A percentile compares a stretch with the other conserved stretches of the same genome.
Evolutionary conservation across 2,329 filamentous ascomycete species (phyloP).

Genomic region (Pseudofabraea citricarpa): DNA sequence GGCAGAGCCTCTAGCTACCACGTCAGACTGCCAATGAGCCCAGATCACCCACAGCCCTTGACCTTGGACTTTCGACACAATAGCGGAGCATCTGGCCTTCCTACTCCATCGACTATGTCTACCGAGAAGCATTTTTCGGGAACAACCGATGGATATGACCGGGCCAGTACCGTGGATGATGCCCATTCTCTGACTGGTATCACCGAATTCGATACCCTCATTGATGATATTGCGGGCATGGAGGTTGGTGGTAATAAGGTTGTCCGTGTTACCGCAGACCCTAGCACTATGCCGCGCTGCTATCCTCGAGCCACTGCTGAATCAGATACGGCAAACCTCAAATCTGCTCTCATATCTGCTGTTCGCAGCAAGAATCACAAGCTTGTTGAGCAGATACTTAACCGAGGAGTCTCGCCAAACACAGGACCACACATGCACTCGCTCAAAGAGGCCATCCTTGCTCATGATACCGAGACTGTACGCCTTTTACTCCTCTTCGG

Average conservation of each 20-base stretch:
- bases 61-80: constrained; percentile 5
- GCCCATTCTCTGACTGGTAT: constrained; percentile 21
- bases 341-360: constrained; percentile 45
- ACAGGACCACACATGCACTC: constrained; percentile 40
- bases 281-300: constrained; percentile 46
- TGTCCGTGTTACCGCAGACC: constrained; percentile 46
- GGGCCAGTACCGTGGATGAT: constrained; percentile 20
- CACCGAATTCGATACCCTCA: constrained; percentile 30
- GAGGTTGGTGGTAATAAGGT: constrained; percentile 39
- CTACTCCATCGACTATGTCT: constrained; percentile 2
- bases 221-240: constrained; percentile 30
- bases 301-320: constrained; percentile 40
- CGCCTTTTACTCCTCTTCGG: constrained; percentile 53
- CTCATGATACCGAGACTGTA: constrained; percentile 47
- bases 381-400: constrained; percentile 51
- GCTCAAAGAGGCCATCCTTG: constrained; percentile 47
- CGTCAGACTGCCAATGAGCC: no score
- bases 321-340: constrained; percentile 38
- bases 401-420: constrained; percentile 50
- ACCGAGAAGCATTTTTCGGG: constrained; percentile 3
- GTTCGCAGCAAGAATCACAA: constrained; percentile 53
- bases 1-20: constrained; percentile 1
- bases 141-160: constrained; percentile 12
- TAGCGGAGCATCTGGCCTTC: neutral
- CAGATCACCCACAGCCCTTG: neutral